Conservation (phyloP, 2,329 filamentous ascomycete species). For the Claviceps paspali region DNA sequence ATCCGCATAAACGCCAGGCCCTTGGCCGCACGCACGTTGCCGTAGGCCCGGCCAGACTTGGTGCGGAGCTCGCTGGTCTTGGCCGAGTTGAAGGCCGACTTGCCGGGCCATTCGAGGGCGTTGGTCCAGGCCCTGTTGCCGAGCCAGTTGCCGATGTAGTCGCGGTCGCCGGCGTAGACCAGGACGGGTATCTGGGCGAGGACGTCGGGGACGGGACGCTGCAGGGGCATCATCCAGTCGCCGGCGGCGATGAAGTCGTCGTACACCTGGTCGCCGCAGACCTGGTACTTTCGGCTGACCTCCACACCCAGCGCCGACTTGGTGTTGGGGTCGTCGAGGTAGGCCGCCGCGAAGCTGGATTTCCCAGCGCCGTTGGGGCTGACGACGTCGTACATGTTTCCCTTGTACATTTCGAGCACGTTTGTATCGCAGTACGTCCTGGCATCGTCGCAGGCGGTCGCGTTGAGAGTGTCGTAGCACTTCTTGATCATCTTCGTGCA, state of each 20-base stretch:
- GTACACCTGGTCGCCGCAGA: slow-evolving; percentile 96
- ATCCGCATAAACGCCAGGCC: slow-evolving; percentile 92
- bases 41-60: slow-evolving; percentile 30
- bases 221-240: slow-evolving; percentile 97
- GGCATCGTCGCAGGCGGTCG: slow-evolving; percentile 81
- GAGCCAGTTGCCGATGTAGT: slow-evolving; percentile 95
- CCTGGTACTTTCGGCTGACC: slow-evolving; percentile 64
- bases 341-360: slow-evolving; percentile 81
- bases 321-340: slow-evolving; percentile 70
- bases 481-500: slow-evolving; percentile 75
- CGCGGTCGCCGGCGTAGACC: slow-evolving; percentile 79
- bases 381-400: slow-evolving; percentile 90
- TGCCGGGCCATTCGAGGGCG: slow-evolving; percentile 80
- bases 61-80: slow-evolving; percentile 55
- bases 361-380: slow-evolving; percentile 71
- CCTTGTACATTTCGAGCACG: slow-evolving; percentile 80
- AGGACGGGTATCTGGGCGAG: slow-evolving; percentile 86
- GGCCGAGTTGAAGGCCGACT: slow-evolving; percentile 62
- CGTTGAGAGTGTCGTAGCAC: slow-evolving; percentile 83
- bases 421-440: slow-evolving; percentile 97
- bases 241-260: slow-evolving; percentile 73
- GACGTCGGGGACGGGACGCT: slow-evolving; percentile 70
- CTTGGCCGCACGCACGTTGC: slow-evolving; percentile 70
- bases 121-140: slow-evolving; percentile 93
- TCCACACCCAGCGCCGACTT: slow-evolving; percentile 79